phyloP scores from a whole-genome alignment of 73 alveolate species.

The Paramecium sexaurelia region DNA sequence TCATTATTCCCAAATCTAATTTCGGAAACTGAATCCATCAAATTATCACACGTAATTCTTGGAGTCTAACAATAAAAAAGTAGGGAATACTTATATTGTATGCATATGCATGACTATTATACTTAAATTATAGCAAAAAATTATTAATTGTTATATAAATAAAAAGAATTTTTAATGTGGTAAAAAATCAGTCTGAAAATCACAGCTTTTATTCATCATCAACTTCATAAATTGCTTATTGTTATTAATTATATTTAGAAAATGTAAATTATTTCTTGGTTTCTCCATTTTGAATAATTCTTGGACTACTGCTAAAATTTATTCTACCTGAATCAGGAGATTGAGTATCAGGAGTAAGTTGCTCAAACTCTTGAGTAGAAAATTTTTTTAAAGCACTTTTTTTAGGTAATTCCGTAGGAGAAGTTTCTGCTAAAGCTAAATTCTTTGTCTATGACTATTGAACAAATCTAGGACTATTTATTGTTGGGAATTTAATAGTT shows the following conservation, averaged over 20 bases:
- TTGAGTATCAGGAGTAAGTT: background rate
- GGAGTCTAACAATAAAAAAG: background rate
- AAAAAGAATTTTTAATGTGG: background rate
- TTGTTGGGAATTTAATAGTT: background rate
- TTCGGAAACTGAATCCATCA: background rate
- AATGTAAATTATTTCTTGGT: background rate
- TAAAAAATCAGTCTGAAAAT: background rate
- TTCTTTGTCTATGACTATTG: background rate
- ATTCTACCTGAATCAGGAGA: slow-evolving; percentile 13
- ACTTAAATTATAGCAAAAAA: background rate
- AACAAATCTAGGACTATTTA: slow-evolving; percentile 42
- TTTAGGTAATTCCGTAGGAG: background rate
- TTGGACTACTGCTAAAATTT: background rate
- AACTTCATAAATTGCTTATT: slow-evolving; percentile 13
- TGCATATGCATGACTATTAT: background rate
- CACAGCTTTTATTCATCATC: slow-evolving; percentile 15
- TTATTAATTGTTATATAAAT: background rate
- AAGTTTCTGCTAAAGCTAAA: background rate
- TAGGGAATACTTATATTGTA: background rate
- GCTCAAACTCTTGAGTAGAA: slow-evolving; percentile 12
- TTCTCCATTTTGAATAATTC: background rate
- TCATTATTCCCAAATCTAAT: slow-evolving; percentile 12
- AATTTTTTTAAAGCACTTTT: background rate
- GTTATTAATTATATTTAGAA: slow-evolving; percentile 1
- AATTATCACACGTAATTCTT: background rate